Evolutionary conservation across 2,329 filamentous ascomycete genomes (phyloP).

Genomic region (Pochonia chlamydosporia): DNA sequence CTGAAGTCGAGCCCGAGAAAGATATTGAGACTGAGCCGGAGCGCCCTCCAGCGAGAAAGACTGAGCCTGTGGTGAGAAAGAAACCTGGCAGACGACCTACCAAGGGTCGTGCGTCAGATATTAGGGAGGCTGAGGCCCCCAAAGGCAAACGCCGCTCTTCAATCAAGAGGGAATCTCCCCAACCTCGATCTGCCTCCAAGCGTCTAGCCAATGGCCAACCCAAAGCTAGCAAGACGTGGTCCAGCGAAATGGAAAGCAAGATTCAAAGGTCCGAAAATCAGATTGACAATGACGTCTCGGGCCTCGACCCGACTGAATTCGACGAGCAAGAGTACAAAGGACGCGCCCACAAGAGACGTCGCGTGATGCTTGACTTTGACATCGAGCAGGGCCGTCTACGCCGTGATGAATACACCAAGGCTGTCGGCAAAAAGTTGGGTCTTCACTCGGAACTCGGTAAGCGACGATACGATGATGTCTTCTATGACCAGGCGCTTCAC

Average conservation of each 20-base stretch:
- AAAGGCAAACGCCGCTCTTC: slow-evolving; percentile 48
- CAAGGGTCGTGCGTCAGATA: slow-evolving; percentile 45
- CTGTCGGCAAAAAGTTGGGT: slow-evolving; percentile 56
- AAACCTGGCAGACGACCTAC: slow-evolving; percentile 29
- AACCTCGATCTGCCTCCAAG: slow-evolving; percentile 46
- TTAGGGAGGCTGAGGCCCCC: slow-evolving; percentile 43
- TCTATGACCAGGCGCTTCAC: slow-evolving; percentile 75
- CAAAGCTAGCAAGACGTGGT: slow-evolving; percentile 60
- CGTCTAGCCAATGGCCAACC: slow-evolving; percentile 54
- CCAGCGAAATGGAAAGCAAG: slow-evolving; percentile 38
- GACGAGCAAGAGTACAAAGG: slow-evolving; percentile 46
- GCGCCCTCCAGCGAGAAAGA: slow-evolving; percentile 17
- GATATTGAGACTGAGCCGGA: slow-evolving; percentile 30
- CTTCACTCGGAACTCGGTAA: slow-evolving; percentile 66
- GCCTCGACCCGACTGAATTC: slow-evolving; percentile 37
- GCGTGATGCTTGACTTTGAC: slow-evolving; percentile 61
- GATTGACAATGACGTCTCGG: slow-evolving; percentile 41
- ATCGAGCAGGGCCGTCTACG: slow-evolving; percentile 57
- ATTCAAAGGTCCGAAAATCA: slow-evolving; percentile 32
- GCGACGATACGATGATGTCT: slow-evolving; percentile 67
- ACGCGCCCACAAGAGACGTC: slow-evolving; percentile 59
- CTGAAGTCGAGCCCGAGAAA: slow-evolving; percentile 27
- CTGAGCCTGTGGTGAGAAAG: slow-evolving; percentile 24
- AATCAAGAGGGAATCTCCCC: slow-evolving; percentile 40
- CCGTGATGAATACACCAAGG: slow-evolving; percentile 52